Conservation (phyloP, 2,329 filamentous ascomycete species). For the Exutisphaerella laricina region DNA sequence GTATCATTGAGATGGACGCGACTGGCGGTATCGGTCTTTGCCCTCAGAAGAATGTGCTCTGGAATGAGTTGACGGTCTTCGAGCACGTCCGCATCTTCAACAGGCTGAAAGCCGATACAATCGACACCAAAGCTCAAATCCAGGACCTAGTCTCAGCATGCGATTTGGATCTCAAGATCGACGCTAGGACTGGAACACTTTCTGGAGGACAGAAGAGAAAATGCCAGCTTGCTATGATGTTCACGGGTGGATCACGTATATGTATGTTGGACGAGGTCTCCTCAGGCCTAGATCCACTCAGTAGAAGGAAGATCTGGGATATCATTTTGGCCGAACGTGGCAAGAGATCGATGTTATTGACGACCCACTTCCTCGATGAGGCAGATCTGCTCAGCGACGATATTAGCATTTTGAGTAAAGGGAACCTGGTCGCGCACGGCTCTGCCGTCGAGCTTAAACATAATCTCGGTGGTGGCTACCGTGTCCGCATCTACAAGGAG, state of each 20-base stretch:
- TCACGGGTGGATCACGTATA: slow-evolving; percentile 79
- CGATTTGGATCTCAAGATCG: slow-evolving; percentile 69
- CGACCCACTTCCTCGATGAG: slow-evolving; percentile 91
- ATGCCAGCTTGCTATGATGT: slow-evolving; percentile 89
- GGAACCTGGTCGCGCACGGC: slow-evolving; percentile 72
- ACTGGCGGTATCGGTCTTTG: slow-evolving; percentile 76
- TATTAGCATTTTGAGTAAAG: slow-evolving; percentile 82
- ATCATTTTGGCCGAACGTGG: slow-evolving; percentile 83
- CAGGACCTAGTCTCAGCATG: slow-evolving; percentile 60
- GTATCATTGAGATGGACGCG: slow-evolving; percentile 68
- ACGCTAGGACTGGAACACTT: slow-evolving; percentile 67
- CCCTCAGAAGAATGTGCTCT: slow-evolving; percentile 87
- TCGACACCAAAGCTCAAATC: slow-evolving; percentile 57
- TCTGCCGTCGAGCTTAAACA: slow-evolving; percentile 84
- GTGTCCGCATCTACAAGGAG: slow-evolving; percentile 65
- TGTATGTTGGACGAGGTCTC: slow-evolving; percentile 92
- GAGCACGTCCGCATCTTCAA: slow-evolving; percentile 83
- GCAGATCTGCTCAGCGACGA: slow-evolving; percentile 84
- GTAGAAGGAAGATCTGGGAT: slow-evolving; percentile 86
- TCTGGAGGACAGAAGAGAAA: slow-evolving; percentile 92
- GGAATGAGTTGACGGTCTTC: slow-evolving; percentile 77
- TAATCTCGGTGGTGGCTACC: slow-evolving; percentile 74
- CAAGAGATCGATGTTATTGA: slow-evolving; percentile 74
- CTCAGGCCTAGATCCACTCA: slow-evolving; percentile 80
- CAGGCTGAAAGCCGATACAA: slow-evolving; percentile 61